phyloP scores from a whole-genome alignment of 1,284 basidiomycete species.

The Cystobasidium sp. region DNA sequence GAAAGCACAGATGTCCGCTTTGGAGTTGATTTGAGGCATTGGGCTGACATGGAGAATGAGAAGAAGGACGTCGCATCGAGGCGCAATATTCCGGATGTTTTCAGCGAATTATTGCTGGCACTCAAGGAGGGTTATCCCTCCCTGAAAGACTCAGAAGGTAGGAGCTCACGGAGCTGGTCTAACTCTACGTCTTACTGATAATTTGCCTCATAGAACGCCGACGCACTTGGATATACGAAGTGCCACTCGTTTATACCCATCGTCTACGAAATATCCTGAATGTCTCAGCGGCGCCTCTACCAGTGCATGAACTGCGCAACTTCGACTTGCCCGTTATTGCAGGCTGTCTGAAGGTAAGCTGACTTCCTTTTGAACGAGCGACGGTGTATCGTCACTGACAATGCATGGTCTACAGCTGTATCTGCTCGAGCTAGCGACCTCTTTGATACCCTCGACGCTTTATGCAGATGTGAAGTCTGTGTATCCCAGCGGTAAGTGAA shows the following conservation, averaged over 20 bases:
- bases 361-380: background rate
- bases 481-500: slow-evolving; percentile 47
- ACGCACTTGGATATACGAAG: slow-evolving; percentile 45
- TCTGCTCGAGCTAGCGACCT: slow-evolving; percentile 51
- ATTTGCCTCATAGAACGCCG: slow-evolving; percentile 15
- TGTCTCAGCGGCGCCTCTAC: slow-evolving; percentile 1
- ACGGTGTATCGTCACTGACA: background rate
- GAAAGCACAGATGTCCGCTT: slow-evolving; percentile 41
- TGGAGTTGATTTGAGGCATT: slow-evolving; percentile 40
- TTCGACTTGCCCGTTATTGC: slow-evolving; percentile 50
- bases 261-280: slow-evolving; percentile 37
- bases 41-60: slow-evolving; percentile 34
- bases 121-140: slow-evolving; percentile 38
- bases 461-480: slow-evolving; percentile 49
- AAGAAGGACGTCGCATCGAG: background rate
- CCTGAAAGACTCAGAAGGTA: slow-evolving; percentile 33
- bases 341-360: slow-evolving; percentile 46
- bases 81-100: slow-evolving; percentile 24
- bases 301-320: slow-evolving; percentile 17
- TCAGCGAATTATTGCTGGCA: slow-evolving; percentile 8
- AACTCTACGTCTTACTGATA: background rate
- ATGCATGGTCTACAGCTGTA: slow-evolving; percentile 42
- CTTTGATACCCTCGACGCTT: slow-evolving; percentile 32
- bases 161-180: background rate
- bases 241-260: slow-evolving; percentile 41